Conservation (phyloP, 169 alveolate genomes). For the Plasmodium malariae region DNA sequence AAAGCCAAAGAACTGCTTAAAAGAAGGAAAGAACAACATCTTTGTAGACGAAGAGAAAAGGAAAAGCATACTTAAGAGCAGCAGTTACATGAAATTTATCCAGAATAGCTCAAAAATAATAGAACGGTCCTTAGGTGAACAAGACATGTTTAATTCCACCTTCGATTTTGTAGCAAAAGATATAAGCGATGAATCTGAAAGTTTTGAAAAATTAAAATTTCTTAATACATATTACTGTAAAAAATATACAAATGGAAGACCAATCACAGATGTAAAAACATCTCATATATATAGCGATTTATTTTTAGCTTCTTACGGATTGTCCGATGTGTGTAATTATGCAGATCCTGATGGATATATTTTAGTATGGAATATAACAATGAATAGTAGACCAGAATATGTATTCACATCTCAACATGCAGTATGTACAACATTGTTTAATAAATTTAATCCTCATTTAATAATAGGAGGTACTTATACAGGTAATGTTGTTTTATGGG, state of each 20-base stretch:
- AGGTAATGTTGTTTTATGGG: slow-evolving; percentile 94
- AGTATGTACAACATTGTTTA: slow-evolving; percentile 90
- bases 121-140: slow-evolving; percentile 73
- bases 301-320: slow-evolving; percentile 89
- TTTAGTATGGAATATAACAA: slow-evolving; percentile 79
- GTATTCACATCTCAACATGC: slow-evolving; percentile 90
- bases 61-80: slow-evolving; percentile 6
- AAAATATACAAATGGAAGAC: slow-evolving; percentile 69
- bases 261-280: slow-evolving; percentile 78
- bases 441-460: slow-evolving; percentile 90
- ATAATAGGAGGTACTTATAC: slow-evolving; percentile 93
- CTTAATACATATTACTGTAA: slow-evolving; percentile 63
- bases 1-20: background rate
- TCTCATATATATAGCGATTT: slow-evolving; percentile 79
- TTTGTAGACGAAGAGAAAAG: slow-evolving; percentile 4
- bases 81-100: slow-evolving; percentile 21
- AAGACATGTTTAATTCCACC: slow-evolving; percentile 52
- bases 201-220: slow-evolving; percentile 46
- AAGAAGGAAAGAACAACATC: too few species aligned
- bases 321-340: slow-evolving; percentile 84
- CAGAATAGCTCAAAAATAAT: slow-evolving; percentile 42
- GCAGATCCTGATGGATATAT: slow-evolving; percentile 89
- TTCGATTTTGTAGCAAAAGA: slow-evolving; percentile 40
- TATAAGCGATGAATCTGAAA: slow-evolving; percentile 5
- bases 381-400: slow-evolving; percentile 91